A percentile compares a stretch with the other conserved stretches of the same genome.
Evolutionary conservation across 495 filamentous ascomycete species (phyloP).

Genomic region (Podospora bellae-mahoneyi): DNA sequence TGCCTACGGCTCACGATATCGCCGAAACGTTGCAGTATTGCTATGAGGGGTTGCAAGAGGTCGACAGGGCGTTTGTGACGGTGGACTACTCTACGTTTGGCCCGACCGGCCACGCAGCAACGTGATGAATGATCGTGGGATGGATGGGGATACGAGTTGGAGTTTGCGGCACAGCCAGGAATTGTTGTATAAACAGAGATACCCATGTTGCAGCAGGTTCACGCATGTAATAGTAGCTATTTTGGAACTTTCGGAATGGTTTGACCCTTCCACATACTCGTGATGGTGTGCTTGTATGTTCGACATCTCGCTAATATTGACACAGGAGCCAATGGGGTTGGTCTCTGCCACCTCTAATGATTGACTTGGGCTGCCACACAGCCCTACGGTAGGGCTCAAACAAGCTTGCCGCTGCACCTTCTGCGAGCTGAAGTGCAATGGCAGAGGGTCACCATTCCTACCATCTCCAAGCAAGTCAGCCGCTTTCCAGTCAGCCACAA

Average conservation of each 20-base stretch:
- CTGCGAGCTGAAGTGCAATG: background rate
- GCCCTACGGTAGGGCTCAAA: background rate
- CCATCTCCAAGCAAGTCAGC: background rate
- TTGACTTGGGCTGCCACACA: background rate
- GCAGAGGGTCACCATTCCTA: background rate
- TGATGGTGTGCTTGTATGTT: too few species aligned
- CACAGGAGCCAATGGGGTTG: background rate
- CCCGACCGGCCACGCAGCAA: constrained; percentile 19
- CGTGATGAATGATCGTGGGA: background rate
- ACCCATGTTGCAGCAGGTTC: background rate
- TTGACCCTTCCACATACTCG: too few species aligned
- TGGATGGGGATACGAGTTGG: background rate
- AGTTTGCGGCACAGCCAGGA: background rate
- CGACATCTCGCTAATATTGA: too few species aligned
- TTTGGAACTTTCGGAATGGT: too few species aligned
- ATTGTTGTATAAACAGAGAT: background rate
- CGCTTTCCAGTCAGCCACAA: background rate
- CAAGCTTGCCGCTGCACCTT: background rate
- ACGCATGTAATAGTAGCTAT: background rate
- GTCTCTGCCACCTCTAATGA: background rate
- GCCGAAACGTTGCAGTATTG: constrained; percentile 53
- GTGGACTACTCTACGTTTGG: constrained; percentile 36
- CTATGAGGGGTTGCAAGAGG: constrained; percentile 39
- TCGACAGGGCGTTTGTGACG: constrained; percentile 50
- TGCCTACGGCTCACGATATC: constrained; percentile 45